Evolutionary conservation across 2,329 filamentous ascomycete species (phyloP), one percentile per base, ranked within the genome.

Genomic region (Colletotrichum tropicicola): DNA sequence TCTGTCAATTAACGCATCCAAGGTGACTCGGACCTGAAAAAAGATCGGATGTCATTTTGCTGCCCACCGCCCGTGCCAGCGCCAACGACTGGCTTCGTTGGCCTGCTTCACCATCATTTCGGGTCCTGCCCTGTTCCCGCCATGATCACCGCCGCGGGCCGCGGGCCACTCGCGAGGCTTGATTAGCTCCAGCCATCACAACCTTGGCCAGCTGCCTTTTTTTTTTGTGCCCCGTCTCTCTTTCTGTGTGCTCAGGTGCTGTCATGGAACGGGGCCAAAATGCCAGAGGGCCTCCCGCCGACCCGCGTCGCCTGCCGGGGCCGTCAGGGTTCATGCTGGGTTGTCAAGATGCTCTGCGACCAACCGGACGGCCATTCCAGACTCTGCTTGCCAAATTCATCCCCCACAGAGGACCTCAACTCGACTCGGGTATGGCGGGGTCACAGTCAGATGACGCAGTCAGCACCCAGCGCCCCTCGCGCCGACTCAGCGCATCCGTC

Each of bases 91-190:
- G 15, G 21, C 47, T 41, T 54, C 35, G 43, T 21, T 55, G 61
- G 57, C 35, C 19, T 61, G 61, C 61, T 61, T 65, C 61, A 65
- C 61, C 61, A 65, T 65, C 35, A 65, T 49, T 55, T 49, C 43
- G 44, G 41, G 45, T 23, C 21, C 32, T 44, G 57, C 49, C 61
- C 49, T 65, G 43, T 65, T 57, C 48, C 48, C 49, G 35, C 58
- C 61, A 65, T 65, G 61, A 65, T 65, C 57, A 51, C 61, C 61
- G 61, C 35, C 57, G 49, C 57, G 61, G 61, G 32, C 57, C 61
- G 57, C 57, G 43, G 61, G 57, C 43, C 61, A 65, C 48, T 61
- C 23, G 27, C 28, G 44, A 65, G 61, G 61, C 57, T 61, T 65
- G 49, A n/a, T 45, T 65, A 65, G 57, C 45, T 6, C 57, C 35